Evolutionary conservation across 2,329 filamentous ascomycete species (phyloP).

Genomic region (Fusarium hainanense): DNA sequence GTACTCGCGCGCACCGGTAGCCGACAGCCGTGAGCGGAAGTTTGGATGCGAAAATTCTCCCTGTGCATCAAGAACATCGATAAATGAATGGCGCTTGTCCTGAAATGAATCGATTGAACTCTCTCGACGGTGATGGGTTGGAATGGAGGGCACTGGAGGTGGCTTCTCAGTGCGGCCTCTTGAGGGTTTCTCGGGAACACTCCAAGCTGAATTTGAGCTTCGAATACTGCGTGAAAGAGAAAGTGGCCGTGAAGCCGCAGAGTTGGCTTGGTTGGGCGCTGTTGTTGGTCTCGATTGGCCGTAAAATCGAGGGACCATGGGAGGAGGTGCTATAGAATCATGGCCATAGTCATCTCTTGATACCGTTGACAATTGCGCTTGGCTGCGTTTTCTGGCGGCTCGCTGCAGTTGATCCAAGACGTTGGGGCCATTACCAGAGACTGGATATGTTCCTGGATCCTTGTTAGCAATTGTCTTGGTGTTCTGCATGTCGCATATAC

Average conservation of each 20-base stretch:
- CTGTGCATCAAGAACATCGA: constrained; percentile 70
- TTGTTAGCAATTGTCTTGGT: neutral
- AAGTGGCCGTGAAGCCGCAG: constrained; percentile 18
- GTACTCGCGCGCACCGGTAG: constrained; percentile 64
- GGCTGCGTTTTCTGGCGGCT: constrained; percentile 44
- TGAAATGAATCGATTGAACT: constrained; percentile 36
- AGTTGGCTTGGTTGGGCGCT: constrained; percentile 32
- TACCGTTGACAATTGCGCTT: constrained; percentile 34
- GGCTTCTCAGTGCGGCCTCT: constrained; percentile 22
- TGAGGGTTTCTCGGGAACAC: constrained; percentile 23
- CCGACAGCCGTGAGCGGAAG: constrained; percentile 61
- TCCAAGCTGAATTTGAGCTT: constrained; percentile 33
- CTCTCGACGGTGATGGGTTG: constrained; percentile 35
- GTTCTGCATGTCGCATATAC: constrained; percentile 6
- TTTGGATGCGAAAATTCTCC: constrained; percentile 61
- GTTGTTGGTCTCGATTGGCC: constrained; percentile 35
- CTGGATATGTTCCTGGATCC: constrained; percentile 42
- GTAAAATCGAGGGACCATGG: constrained; percentile 33
- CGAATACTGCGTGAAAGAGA: constrained; percentile 37
- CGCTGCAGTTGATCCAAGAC: constrained; percentile 43
- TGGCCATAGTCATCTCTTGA: constrained; percentile 6
- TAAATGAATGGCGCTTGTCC: constrained; percentile 37
- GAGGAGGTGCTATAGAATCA: constrained; percentile 29
- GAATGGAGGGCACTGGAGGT: constrained; percentile 42
- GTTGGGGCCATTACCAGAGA: constrained; percentile 44